These are phyloP conservation scores for Zygosaccharomyces siamensis DNA, from an alignment of 805 yeast species.

Conservation along the genomic window DNA sequence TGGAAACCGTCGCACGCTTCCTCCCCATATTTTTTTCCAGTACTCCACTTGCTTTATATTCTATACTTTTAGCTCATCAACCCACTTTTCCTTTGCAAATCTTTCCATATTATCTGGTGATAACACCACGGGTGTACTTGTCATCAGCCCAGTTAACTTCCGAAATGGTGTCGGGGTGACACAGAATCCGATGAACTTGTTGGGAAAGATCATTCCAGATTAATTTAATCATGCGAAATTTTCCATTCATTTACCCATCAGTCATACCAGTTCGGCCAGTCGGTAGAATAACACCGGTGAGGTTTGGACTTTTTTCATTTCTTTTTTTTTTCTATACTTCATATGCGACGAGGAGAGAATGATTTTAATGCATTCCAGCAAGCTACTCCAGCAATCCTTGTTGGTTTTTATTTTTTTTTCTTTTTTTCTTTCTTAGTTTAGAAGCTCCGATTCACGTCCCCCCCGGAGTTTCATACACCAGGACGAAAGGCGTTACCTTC, in stretches of 20 bases:
- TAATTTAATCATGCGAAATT: background rate
- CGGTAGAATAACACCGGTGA: background rate
- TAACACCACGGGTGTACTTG: background rate
- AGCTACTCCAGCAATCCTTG: background rate
- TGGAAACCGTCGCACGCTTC: background rate
- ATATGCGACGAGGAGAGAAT: background rate
- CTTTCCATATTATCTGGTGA: background rate
- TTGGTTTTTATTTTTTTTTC: background rate
- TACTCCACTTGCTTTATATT: slow-evolving; percentile 1
- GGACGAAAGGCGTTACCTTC: too few species aligned
- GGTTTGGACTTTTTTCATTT: background rate
- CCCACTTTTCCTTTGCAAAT: background rate
- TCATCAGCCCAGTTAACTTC: background rate
- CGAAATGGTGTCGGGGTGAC: background rate
- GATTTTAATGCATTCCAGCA: background rate
- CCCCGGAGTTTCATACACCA: background rate
- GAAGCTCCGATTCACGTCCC: background rate
- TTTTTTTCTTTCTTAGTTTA: background rate
- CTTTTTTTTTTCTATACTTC: background rate
- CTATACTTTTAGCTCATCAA: background rate
- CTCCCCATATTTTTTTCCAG: background rate
- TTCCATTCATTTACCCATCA: background rate
- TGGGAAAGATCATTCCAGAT: background rate
- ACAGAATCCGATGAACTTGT: background rate
- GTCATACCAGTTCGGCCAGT: background rate